Conservation (phyloP, 257 asterid genomes). For the Nicotiana undulata region DNA sequence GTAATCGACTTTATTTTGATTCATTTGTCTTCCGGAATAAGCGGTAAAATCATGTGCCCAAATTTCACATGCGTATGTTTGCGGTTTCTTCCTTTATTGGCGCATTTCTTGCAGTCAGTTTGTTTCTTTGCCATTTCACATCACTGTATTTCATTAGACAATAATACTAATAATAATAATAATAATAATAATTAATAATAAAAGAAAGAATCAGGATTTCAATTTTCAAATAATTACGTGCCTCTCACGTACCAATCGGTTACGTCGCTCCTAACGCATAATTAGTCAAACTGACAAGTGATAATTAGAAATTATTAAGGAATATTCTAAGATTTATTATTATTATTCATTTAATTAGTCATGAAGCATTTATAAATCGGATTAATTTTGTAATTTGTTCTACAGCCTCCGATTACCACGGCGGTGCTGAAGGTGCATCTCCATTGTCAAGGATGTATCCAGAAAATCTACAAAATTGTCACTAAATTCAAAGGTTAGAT, state of each 20-base stretch:
- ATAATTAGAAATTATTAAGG: neutral
- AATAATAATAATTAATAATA: no score
- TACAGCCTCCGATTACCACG: slow-evolving; percentile 52
- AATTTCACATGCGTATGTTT: neutral
- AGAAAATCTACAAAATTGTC: slow-evolving; percentile 49
- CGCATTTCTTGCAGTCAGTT: slow-evolving; percentile 13
- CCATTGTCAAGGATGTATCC: slow-evolving; percentile 86
- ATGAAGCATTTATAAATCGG: neutral
- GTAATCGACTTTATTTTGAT: neutral
- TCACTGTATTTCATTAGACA: neutral
- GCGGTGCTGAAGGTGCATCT: slow-evolving; percentile 55
- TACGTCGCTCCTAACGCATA: neutral
- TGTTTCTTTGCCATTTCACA: neutral
- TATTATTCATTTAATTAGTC: neutral
- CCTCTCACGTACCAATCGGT: neutral
- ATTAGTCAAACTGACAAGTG: neutral
- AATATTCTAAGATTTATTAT: neutral
- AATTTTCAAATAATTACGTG: neutral
- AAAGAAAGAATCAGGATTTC: neutral
- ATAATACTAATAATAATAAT: no score
- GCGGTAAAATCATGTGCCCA: neutral
- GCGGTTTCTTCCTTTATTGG: slow-evolving; percentile 8
- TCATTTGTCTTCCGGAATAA: slow-evolving; percentile 3
- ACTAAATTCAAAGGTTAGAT: slow-evolving; percentile 53
- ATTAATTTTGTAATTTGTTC: neutral